Evolutionary conservation across 2,329 filamentous ascomycete genomes (phyloP), one percentile per base, ranked within the genome.

Genomic region (Furcasterigmium sp.): DNA sequence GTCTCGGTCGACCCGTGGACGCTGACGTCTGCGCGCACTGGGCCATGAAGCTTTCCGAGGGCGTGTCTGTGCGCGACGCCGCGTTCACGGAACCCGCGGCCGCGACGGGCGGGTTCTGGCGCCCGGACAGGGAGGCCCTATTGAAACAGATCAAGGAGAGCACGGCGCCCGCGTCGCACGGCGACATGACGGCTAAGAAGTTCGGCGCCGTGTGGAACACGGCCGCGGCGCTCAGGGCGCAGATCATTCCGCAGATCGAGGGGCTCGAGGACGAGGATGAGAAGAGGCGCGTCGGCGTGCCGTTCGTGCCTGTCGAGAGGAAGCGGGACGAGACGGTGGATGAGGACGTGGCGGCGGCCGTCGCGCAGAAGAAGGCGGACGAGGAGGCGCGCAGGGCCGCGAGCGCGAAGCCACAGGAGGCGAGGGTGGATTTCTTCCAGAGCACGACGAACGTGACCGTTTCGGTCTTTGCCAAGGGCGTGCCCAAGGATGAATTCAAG

Each of bases 1-100:
- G 82, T 39, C 69, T 90, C 32, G 79, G 78, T 26, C 75, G 79
- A 42, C 88, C 82, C 53, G 89, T 84, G 4, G 85, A 96, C 63
- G 84, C 90, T 1, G 76, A 83, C 46, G 77, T 81, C 52, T 79
- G 91, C 50, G 80, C 91, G 17, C 69, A 71, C 15, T 83, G 80
- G 72, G 66, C 72, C 25, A 68, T 72, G 60, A 56, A 62, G 28
- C 57, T 74, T 4, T 43, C 59, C 5, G 62, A 67, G 30, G 64
- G 67, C 34, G 59, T 71, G 7, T 61, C 57, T 21, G 58, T 65
- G 46, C 59, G 60, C 0, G 46, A 51, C 4, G 50, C 56, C 0
- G 60, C 60, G 1, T 28, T 60, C 2, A 62, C 56, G 23, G 62
- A 67, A 7, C 56, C 62, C 0, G 56, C 47, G 2, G 63, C 71